These are phyloP conservation scores for Orychophragmus violaceus DNA, from an alignment of 345 rosid species.

Conservation along the genomic window DNA sequence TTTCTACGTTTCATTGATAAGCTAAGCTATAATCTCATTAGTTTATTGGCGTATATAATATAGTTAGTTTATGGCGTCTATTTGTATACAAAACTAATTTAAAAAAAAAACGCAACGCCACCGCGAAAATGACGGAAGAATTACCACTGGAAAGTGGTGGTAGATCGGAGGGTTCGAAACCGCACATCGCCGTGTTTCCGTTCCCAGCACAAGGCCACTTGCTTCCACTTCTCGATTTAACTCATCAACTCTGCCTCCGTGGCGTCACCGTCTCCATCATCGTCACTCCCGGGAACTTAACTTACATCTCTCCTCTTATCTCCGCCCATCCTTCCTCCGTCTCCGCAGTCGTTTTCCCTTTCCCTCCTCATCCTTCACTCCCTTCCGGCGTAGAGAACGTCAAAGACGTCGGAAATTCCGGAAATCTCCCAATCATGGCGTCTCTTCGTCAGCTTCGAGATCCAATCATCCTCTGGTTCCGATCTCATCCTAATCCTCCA, in stretches of 20 bases:
- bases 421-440: conserved; percentile 36
- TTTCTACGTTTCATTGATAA: too few relatives aligned
- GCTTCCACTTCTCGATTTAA: too few relatives aligned
- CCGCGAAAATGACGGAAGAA: background rate
- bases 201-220: conserved; percentile 71
- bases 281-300: conserved; percentile 47
- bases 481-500: conserved; percentile 52
- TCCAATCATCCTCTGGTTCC: conserved; percentile 47
- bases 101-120: too few relatives aligned
- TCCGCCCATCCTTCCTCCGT: conserved; percentile 26
- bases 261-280: conserved; percentile 39
- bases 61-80: too few relatives aligned
- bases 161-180: background rate
- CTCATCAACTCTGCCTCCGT: conserved; percentile 40
- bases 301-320: conserved; percentile 43
- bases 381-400: conserved; percentile 60
- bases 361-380: conserved; percentile 56
- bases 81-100: too few relatives aligned
- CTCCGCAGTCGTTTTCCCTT: conserved; percentile 36
- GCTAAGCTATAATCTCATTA: too few relatives aligned
- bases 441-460: too few relatives aligned
- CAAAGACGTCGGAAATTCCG: conserved; percentile 45
- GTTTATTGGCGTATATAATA: too few relatives aligned
- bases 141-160: background rate
- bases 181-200: conserved; percentile 53